Evolutionary conservation across 495 filamentous ascomycete genomes (phyloP).

Genomic region (Bacidia gigantensis): DNA sequence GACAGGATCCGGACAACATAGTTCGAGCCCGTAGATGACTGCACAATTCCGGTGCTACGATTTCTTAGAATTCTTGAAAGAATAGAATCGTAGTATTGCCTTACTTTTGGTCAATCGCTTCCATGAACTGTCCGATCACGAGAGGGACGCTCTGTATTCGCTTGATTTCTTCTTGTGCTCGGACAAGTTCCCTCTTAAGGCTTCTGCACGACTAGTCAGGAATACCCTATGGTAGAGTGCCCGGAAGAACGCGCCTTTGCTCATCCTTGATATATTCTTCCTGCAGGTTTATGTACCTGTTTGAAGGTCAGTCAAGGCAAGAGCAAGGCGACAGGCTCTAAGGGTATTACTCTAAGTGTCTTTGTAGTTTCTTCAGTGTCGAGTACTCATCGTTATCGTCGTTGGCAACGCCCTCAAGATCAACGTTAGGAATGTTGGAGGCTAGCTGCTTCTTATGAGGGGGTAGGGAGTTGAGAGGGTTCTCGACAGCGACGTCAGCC

Average conservation of each 20-base stretch:
- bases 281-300: conserved; percentile 87
- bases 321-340: too few relatives aligned
- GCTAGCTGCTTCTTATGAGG: conserved; percentile 65
- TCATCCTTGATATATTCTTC: conserved; percentile 99
- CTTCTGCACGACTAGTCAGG: conserved; percentile 40
- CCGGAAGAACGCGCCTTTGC: conserved; percentile 51
- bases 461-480: conserved; percentile 53
- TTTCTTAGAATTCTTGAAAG: conserved; percentile 12
- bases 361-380: conserved; percentile 83
- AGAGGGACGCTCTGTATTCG: conserved; percentile 95
- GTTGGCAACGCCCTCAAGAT: conserved; percentile 66
- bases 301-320: conserved; percentile 28
- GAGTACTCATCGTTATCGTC: conserved; percentile 90
- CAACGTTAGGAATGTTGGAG: conserved; percentile 79
- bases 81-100: conserved; percentile 11
- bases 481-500: conserved; percentile 77
- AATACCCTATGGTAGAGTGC: background rate
- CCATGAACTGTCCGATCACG: conserved; percentile 99
- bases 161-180: conserved; percentile 98
- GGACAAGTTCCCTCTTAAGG: conserved; percentile 90
- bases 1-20: conserved; percentile 98
- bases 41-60: conserved; percentile 85
- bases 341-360: conserved; percentile 94
- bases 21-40: conserved; percentile 95
- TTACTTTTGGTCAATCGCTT: conserved; percentile 98